Evolutionary conservation across 805 yeast genomes (phyloP), one percentile per base, ranked within the genome.

Genomic region (Lipomyces yamadae): DNA sequence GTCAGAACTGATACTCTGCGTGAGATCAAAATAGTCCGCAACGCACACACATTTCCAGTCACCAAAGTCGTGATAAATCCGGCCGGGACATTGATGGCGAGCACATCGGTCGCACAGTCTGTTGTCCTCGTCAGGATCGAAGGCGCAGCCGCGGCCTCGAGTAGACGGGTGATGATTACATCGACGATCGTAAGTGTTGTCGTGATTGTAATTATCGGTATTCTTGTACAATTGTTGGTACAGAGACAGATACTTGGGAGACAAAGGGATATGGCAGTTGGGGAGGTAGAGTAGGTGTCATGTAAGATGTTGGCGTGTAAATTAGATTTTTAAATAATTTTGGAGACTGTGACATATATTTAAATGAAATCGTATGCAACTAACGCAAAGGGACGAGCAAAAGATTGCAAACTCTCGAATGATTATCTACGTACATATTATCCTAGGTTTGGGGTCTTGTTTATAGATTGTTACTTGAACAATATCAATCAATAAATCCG

Each of bases 1-100:
- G 76, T 87, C 11, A 82, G 83, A 53, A 75, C 84, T 15, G 78
- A 81, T 1, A 85, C 82, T 68, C 83, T 92, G 66, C 81, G 83
- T 55, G 76, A 83, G 11, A 72, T 86, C 33, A 85, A 83, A 65
- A 78, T 81, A 5, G 79, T 86, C 63, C 83, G 83, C 55, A 84
- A 88, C 67, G 86, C 90, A 63, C 97, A 92, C 76, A 80, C 83
- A 7, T 90, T 90, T 76, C 92, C 96, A 33, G 87, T 92, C 61
- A 92, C 97, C 0, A 83, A 84, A 56, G 85, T 91, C 8, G 80
- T 85, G 2, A 87, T 91, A 67, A 87, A 92, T 3, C 88, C 90
- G 13, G 82, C 86, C 74, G 92, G 93, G 6, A 78, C 84, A 60
- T 82, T 82, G 63, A 78, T 91, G 59, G 94, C 91, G 2, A 84